These are phyloP conservation scores for Solanum gracilifrons DNA, from an alignment of 257 asterid species.

Conservation along the genomic window DNA sequence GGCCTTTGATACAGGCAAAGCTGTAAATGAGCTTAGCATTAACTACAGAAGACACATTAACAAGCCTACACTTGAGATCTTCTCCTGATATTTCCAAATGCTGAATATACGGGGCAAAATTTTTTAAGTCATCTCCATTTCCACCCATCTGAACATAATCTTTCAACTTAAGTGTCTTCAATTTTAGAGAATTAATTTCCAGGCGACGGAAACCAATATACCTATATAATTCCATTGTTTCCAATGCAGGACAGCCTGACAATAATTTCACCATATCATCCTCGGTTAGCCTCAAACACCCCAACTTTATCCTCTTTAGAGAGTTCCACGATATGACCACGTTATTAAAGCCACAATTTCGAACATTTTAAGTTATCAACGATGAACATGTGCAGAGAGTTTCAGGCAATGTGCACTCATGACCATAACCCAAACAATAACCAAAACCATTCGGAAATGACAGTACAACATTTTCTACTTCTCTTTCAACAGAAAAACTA, in stretches of 20 bases:
- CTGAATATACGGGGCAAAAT: not conserved
- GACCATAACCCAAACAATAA: not conserved
- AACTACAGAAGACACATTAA: not conserved
- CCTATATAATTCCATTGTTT: not conserved
- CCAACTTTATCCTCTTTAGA: too few species aligned
- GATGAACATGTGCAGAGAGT: not conserved
- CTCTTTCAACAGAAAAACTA: not conserved
- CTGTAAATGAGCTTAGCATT: too few species aligned
- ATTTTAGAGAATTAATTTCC: not conserved
- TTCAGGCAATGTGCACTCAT: not conserved
- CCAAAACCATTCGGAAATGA: too few species aligned
- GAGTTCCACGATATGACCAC: not conserved
- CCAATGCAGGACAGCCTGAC: not conserved
- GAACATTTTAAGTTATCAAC: not conserved
- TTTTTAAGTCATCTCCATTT: not conserved
- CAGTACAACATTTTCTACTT: not conserved
- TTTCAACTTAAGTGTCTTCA: not conserved
- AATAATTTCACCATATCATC: too few species aligned
- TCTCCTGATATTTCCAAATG: not conserved
- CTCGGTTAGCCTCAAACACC: too few species aligned
- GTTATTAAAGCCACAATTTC: not conserved
- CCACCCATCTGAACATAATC: too few species aligned
- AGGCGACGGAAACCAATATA: not conserved
- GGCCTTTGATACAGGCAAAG: not conserved
- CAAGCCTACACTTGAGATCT: not conserved